Percentiles rank a stretch among this genome's conserved stretches.
These are phyloP conservation scores for Pyricularia pennisetigena DNA, from an alignment of 2,329 filamentous ascomycete genomes.

Conservation along the genomic window DNA sequence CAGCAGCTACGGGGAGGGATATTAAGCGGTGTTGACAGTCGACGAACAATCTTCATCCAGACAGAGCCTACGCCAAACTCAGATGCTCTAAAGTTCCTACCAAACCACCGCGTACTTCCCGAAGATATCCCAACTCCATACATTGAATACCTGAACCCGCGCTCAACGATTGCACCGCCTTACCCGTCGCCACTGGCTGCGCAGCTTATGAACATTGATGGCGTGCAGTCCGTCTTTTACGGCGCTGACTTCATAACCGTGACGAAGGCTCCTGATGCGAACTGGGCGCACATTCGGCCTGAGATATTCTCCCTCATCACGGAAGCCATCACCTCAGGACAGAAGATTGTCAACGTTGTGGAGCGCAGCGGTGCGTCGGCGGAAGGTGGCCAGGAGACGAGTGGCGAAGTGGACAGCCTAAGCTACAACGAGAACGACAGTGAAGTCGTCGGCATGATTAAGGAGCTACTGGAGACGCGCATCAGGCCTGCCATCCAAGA, in stretches of 20 bases:
- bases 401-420: slow-evolving; percentile 56
- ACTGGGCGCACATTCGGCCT: slow-evolving; percentile 91
- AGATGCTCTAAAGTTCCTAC: slow-evolving; percentile 95
- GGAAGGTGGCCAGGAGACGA: slow-evolving; percentile 34
- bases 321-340: slow-evolving; percentile 77
- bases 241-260: slow-evolving; percentile 94
- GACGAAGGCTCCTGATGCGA: slow-evolving; percentile 76
- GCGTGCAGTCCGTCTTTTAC: slow-evolving; percentile 91
- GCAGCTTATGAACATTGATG: slow-evolving; percentile 85
- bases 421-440: slow-evolving; percentile 83
- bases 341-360: slow-evolving; percentile 63
- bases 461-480: slow-evolving; percentile 89
- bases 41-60: slow-evolving; percentile 91
- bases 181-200: slow-evolving; percentile 87
- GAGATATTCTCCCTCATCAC: slow-evolving; percentile 95
- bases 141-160: slow-evolving; percentile 84
- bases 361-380: slow-evolving; percentile 27
- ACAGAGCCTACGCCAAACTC: slow-evolving; percentile 89
- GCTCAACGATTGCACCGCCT: slow-evolving; percentile 78
- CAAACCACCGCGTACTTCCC: slow-evolving; percentile 79
- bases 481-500: slow-evolving; percentile 95
- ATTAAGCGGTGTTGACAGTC: slow-evolving; percentile 20
- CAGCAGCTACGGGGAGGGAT: slow-evolving; percentile 6
- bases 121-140: slow-evolving; percentile 63
- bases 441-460: slow-evolving; percentile 97